Conservation (phyloP, 768 basidiomycete species). For the Phanerodontia chrysosporium region DNA sequence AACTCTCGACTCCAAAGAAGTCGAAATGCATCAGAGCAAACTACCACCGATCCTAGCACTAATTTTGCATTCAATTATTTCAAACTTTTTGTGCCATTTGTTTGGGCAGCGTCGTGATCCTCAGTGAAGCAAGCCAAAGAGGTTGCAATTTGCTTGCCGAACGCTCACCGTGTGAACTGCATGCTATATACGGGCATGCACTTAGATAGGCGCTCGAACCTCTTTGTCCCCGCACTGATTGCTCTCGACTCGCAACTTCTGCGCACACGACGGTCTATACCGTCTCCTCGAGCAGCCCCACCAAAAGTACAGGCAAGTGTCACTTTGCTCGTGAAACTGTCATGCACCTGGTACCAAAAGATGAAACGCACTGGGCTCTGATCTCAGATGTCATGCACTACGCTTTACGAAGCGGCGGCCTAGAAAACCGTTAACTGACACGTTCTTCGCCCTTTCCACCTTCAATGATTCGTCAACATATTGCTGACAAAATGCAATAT, state of each 20-base stretch:
- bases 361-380: slow-evolving; percentile 69
- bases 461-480: background rate
- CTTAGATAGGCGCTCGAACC: background rate
- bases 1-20: no score
- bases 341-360: slow-evolving; percentile 13
- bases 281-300: background rate
- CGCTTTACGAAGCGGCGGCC: slow-evolving; percentile 49
- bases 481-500: background rate
- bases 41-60: no score
- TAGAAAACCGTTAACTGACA: slow-evolving; percentile 64
- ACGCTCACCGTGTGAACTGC: background rate
- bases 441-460: background rate
- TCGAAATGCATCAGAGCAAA: no score
- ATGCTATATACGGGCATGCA: background rate
- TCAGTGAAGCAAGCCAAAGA: no score
- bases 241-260: background rate
- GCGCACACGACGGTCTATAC: background rate
- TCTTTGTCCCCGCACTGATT: background rate
- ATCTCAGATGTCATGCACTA: slow-evolving; percentile 53
- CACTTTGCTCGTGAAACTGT: background rate
- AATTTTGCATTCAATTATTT: no score
- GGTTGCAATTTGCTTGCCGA: no score
- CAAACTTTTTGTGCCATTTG: no score
- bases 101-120: no score
- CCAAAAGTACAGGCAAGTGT: background rate